Conservation (phyloP, 2,329 filamentous ascomycete genomes). For the Uncinocarpus reesii region DNA sequence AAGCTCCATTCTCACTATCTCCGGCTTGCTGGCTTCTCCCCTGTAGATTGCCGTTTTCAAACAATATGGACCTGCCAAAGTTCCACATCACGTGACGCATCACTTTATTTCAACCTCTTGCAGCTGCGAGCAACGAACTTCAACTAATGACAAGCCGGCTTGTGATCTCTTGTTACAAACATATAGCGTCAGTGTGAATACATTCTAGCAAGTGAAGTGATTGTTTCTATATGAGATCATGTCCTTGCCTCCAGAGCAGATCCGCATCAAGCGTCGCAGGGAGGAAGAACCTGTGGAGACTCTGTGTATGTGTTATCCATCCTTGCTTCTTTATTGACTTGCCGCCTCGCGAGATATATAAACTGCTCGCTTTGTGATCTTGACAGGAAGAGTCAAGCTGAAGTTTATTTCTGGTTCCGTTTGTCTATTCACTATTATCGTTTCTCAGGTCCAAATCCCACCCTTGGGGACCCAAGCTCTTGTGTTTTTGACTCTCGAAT, state of each 20-base stretch:
- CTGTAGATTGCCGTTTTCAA: too few species aligned
- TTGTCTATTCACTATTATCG: neutral
- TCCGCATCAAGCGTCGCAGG: slow-evolving; percentile 48
- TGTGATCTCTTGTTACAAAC: neutral
- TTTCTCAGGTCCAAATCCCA: too few species aligned
- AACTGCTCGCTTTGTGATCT: neutral
- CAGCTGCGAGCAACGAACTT: too few species aligned
- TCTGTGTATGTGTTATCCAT: slow-evolving; percentile 37
- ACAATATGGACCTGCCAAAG: too few species aligned
- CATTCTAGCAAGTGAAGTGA: neutral
- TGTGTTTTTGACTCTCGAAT: too few species aligned
- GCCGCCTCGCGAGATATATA: neutral
- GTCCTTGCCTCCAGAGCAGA: slow-evolving; percentile 41
- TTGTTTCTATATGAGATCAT: slow-evolving; percentile 22
- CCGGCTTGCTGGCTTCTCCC: neutral
- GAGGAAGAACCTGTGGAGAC: slow-evolving; percentile 48
- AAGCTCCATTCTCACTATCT: neutral
- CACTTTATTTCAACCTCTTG: too few species aligned
- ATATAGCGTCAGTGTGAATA: neutral
- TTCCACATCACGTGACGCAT: too few species aligned
- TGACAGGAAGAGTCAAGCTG: too few species aligned
- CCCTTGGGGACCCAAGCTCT: too few species aligned
- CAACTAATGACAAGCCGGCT: too few species aligned
- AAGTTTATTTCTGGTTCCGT: slow-evolving; percentile 17
- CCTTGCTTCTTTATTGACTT: slow-evolving; percentile 1